These are phyloP conservation scores for Coleophoma cylindrospora DNA, from an alignment of 2,329 filamentous ascomycete species.

Conservation along the genomic window DNA sequence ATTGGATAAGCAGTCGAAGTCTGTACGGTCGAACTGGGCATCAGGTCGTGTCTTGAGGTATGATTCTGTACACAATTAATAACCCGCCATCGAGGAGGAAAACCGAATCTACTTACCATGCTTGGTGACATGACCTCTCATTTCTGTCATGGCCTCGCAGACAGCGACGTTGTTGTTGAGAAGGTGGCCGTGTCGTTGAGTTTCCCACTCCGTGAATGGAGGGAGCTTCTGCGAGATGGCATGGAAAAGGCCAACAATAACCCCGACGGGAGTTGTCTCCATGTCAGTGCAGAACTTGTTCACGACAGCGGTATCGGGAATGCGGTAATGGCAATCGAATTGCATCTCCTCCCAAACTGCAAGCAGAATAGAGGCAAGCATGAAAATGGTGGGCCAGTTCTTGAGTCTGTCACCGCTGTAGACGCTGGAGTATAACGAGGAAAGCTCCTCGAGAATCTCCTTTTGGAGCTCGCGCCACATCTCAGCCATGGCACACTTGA, in stretches of 20 bases:
- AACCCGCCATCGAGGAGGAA: constrained; percentile 9
- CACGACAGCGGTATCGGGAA: constrained; percentile 77
- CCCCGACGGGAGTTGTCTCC: constrained; percentile 92
- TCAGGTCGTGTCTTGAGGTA: constrained; percentile 75
- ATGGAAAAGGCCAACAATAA: constrained; percentile 94
- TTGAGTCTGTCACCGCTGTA: constrained; percentile 97
- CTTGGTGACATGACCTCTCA: constrained; percentile 85
- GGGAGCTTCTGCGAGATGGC: constrained; percentile 97
- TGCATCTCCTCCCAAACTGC: constrained; percentile 99
- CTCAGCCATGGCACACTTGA: constrained; percentile 93
- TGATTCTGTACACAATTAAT: constrained; percentile 59
- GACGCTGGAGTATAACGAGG: constrained; percentile 88
- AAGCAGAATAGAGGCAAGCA: constrained; percentile 87
- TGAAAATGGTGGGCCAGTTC: constrained; percentile 99
- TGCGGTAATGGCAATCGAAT: constrained; percentile 94
- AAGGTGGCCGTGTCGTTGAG: constrained; percentile 81
- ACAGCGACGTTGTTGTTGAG: constrained; percentile 88
- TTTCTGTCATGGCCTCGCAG: constrained; percentile 94
- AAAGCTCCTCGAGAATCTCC: constrained; percentile 92
- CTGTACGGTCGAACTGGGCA: constrained; percentile 80
- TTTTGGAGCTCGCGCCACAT: constrained; percentile 98
- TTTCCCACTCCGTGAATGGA: constrained; percentile 91
- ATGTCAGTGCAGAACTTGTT: constrained; percentile 96
- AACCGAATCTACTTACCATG: constrained; percentile 62
- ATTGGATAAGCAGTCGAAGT: constrained; percentile 94